Percentiles rank a stretch among this genome's conserved stretches.
Evolutionary conservation across 352 stramenopile genomes (phyloP).

Genomic region (Phytopythium aichiense): DNA sequence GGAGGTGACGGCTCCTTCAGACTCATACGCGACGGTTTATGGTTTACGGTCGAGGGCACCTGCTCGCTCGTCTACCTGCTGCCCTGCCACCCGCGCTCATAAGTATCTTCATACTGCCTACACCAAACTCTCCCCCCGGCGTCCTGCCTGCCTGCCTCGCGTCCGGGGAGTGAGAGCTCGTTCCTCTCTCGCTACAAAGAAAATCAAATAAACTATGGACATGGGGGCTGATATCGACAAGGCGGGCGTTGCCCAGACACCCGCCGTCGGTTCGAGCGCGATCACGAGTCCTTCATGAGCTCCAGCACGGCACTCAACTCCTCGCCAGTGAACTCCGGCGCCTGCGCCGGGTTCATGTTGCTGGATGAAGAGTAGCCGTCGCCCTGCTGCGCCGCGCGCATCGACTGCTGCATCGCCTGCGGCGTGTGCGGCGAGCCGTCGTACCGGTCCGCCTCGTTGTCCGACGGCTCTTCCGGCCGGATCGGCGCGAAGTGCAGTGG

Average conservation of each 20-base stretch:
- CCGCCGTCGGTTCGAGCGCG: not conserved
- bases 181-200: not conserved
- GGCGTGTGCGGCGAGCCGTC: constrained; percentile 37
- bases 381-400: constrained; percentile 19
- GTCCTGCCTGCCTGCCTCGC: no score
- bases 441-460: constrained; percentile 21
- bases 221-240: constrained; percentile 1
- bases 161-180: not conserved
- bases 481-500: constrained; percentile 23
- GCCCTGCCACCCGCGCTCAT: not conserved
- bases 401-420: constrained; percentile 16
- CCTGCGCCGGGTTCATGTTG: constrained; percentile 55
- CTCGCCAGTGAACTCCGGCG: constrained; percentile 69
- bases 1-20: not conserved
- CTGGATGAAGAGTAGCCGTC: constrained; percentile 28
- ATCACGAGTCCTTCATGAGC: constrained; percentile 62
- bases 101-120: not conserved
- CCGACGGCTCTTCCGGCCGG: constrained; percentile 22
- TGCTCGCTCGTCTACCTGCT: not conserved
- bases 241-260: not conserved
- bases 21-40: not conserved
- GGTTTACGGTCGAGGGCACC: not conserved
- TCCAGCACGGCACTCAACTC: constrained; percentile 75
- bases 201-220: constrained; percentile 7
- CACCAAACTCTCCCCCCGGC: not conserved